Base-by-base conservation (phyloP, 768 basidiomycete species). In the Cubamyces lactineus region DNA sequence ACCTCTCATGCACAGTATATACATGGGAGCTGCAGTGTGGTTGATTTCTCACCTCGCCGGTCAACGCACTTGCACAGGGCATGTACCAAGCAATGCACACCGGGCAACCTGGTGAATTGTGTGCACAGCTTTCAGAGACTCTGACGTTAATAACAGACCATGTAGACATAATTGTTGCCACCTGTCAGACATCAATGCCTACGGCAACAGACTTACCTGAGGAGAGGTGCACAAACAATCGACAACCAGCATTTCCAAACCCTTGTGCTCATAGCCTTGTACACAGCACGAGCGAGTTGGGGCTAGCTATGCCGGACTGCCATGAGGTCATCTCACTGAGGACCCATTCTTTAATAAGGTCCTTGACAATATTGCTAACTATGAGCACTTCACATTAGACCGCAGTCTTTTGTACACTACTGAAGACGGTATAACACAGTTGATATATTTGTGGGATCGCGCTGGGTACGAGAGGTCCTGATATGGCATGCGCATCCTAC, bases 401-500 rank as follows among this genome's bases (percentile, higher is more conserved):
- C 66, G 75, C 11, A 72, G 71, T 0, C 63, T 75, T 0, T 17
- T 71, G 0, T 69, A 66, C 51, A 46, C 72, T 4, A 26, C 26
- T 3, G 57, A 57, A 2, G 23, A 24, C 15, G 46, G 19, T 1
- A 4, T 5, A 15, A 3, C 12, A 3, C 56, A 3, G 1, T 21
- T 61, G 17, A 72, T 1, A 23, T 70, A 0, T 41, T 62, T 9
- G 50, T 71, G 3, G 57, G 66, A 0, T 63, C 66, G 2, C 19
- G 67, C 8, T 61, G 55, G 0, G 47, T 67, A 1, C 39, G 71
- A 0, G 78, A 79, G 55, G 59, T 73, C 0, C 17, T 80, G 0
- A 74, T 80, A 0, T 49, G 50, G 0, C 74, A 78, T n/a, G 77
- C 75, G 0, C 79, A 80, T 40, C 77, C 74, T 0, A 11, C 79